A percentile compares a stretch with the other conserved stretches of the same genome.
phyloP scores from a whole-genome alignment of 202 grass and related monocot species.

The Schoenoplectus tabernaemontani region DNA sequence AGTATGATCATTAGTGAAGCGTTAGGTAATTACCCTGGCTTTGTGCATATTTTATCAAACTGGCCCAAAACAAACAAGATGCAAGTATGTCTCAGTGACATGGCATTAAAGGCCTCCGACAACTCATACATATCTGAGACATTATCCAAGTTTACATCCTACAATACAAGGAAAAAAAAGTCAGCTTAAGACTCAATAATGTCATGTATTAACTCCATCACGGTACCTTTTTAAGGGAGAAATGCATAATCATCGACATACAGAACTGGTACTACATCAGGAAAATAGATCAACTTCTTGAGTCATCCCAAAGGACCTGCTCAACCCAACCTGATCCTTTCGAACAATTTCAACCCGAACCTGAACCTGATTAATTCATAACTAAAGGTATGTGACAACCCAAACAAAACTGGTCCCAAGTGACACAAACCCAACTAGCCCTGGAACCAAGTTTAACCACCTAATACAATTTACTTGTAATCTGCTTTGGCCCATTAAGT shows the following conservation, averaged over 20 bases:
- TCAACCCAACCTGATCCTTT: neutral
- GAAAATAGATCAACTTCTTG: no score
- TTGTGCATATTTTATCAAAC: slow-evolving; percentile 77
- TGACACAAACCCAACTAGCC: neutral
- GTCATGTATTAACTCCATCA: neutral
- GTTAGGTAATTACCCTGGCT: slow-evolving; percentile 49
- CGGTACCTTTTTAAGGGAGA: neutral
- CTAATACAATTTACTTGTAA: neutral
- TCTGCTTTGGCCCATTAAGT: neutral
- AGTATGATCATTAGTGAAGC: neutral
- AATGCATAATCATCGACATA: no score
- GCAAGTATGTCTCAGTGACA: slow-evolving; percentile 94
- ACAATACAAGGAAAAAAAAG: slow-evolving; percentile 5
- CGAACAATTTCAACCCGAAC: neutral
- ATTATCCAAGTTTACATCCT: slow-evolving; percentile 89
- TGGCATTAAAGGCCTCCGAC: slow-evolving; percentile 87
- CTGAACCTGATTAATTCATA: neutral
- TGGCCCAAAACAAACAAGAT: slow-evolving; percentile 91
- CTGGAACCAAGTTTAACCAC: no score
- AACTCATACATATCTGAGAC: slow-evolving; percentile 92
- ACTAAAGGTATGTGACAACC: neutral
- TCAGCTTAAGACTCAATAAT: neutral
- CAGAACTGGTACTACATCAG: no score
- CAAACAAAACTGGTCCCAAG: neutral
- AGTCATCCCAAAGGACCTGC: neutral